Percentiles rank a stretch among this genome's conserved stretches.
Evolutionary conservation across 257 asterid species (phyloP).

Genomic region (Ligustrum vulgare): DNA sequence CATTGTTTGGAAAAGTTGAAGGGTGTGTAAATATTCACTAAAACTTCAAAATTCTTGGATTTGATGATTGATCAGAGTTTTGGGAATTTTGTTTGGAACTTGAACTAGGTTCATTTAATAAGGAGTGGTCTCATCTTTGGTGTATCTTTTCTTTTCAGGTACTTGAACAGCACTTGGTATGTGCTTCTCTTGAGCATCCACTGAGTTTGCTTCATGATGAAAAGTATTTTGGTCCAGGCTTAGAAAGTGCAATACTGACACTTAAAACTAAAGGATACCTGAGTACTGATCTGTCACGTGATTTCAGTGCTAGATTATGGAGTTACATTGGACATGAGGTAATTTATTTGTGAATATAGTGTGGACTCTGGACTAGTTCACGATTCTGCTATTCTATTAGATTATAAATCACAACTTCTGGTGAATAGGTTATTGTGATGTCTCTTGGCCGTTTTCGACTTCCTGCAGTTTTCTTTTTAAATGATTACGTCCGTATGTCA

Average conservation of each 20-base stretch:
- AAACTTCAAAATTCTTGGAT: neutral
- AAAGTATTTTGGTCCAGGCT: constrained; percentile 72
- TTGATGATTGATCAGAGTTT: constrained; percentile 23
- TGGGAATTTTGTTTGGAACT: constrained; percentile 15
- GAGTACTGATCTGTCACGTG: constrained; percentile 56
- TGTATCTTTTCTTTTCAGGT: constrained; percentile 49
- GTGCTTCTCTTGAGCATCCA: constrained; percentile 92
- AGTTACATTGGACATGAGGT: constrained; percentile 90
- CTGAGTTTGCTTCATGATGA: constrained; percentile 68
- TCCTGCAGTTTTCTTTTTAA: neutral
- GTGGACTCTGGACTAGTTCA: constrained; percentile 12
- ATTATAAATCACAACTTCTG: constrained; percentile 3
- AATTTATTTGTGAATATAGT: constrained; percentile 20
- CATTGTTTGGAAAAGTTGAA: constrained; percentile 25
- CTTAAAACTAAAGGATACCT: constrained; percentile 71
- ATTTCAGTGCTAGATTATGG: constrained; percentile 70
- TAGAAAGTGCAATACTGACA: constrained; percentile 51
- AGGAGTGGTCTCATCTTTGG: constrained; percentile 27
- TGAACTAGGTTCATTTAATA: constrained; percentile 26
- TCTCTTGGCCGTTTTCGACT: constrained; percentile 18
- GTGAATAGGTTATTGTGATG: constrained; percentile 8
- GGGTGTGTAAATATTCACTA: constrained; percentile 16
- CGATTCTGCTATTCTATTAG: neutral
- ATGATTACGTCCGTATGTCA: constrained; percentile 3
- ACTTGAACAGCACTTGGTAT: constrained; percentile 82